Conservation (phyloP, 1,284 basidiomycete genomes). For the Fistulina hepatica region DNA sequence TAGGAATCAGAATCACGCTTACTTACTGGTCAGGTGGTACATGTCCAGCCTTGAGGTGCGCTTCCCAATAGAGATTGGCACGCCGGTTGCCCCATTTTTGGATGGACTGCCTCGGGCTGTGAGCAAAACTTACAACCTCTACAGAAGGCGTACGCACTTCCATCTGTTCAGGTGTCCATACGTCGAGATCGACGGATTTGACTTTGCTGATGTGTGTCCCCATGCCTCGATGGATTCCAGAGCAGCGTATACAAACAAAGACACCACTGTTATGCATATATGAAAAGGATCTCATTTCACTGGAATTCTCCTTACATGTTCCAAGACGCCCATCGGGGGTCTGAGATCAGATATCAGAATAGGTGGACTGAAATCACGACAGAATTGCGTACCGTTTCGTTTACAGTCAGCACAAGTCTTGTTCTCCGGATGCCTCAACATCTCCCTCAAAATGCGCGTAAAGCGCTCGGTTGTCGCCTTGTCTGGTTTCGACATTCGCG, state of each 20-base stretch:
- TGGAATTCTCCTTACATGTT: too few relatives aligned
- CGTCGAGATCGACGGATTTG: constrained; percentile 95
- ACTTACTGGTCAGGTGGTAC: constrained; percentile 90
- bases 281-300: constrained; percentile 4
- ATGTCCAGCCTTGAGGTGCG: constrained; percentile 88
- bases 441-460: constrained; percentile 67
- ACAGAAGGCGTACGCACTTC: constrained; percentile 42
- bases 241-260: constrained; percentile 94
- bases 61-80: constrained; percentile 96
- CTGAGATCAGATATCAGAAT: constrained; percentile 31
- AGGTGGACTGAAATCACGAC: not conserved
- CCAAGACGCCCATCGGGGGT: constrained; percentile 98
- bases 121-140: not conserved
- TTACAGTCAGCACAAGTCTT: constrained; percentile 93
- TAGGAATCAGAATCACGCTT: not conserved
- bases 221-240: constrained; percentile 97
- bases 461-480: constrained; percentile 75
- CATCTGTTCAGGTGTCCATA: constrained; percentile 98
- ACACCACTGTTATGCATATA: constrained; percentile 57
- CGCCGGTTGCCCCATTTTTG: constrained; percentile 91
- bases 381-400: constrained; percentile 61
- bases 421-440: constrained; percentile 85
- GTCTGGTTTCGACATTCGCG: constrained; percentile 74
- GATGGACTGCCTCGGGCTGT: constrained; percentile 46
- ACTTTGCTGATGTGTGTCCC: constrained; percentile 97